Conservation (phyloP, 495 filamentous ascomycete species). For the Penicillium pulvis region DNA sequence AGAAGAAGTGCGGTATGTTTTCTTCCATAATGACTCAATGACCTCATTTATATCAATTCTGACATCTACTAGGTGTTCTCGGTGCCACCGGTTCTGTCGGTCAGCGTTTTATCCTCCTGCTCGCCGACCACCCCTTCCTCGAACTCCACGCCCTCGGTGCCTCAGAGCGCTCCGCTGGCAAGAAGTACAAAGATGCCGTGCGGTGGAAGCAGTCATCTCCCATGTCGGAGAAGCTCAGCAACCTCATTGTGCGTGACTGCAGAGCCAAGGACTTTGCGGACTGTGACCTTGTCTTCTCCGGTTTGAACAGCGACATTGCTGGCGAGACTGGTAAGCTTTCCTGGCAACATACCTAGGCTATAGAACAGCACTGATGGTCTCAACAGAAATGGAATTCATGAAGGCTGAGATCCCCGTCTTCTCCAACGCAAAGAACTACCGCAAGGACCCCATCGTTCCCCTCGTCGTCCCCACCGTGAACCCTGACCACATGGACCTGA, state of each 20-base stretch:
- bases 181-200: conserved; percentile 81
- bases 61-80: conserved; percentile 41
- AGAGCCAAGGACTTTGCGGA: conserved; percentile 71
- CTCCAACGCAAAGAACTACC: conserved; percentile 89
- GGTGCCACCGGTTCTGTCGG: conserved; percentile 72
- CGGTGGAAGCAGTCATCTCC: conserved; percentile 80
- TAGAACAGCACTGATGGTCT: neutral
- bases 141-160: conserved; percentile 77
- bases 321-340: conserved; percentile 67
- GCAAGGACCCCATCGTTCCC: conserved; percentile 78
- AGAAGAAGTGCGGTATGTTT: conserved; percentile 52
- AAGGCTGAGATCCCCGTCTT: conserved; percentile 78
- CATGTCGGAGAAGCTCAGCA: conserved; percentile 66
- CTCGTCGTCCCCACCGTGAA: conserved; percentile 86
- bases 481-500: conserved; percentile 72
- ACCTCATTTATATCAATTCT: conserved; percentile 5
- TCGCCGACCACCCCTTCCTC: conserved; percentile 77
- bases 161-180: conserved; percentile 75
- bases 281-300: conserved; percentile 88
- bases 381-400: conserved; percentile 74
- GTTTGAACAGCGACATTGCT: conserved; percentile 81
- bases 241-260: conserved; percentile 75
- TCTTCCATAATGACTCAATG: neutral
- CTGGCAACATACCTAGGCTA: neutral
- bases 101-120: conserved; percentile 81